Percentiles rank a stretch among this genome's conserved stretches.
phyloP scores from a whole-genome alignment of 768 basidiomycete genomes.

The Trametes cinnabarina region DNA sequence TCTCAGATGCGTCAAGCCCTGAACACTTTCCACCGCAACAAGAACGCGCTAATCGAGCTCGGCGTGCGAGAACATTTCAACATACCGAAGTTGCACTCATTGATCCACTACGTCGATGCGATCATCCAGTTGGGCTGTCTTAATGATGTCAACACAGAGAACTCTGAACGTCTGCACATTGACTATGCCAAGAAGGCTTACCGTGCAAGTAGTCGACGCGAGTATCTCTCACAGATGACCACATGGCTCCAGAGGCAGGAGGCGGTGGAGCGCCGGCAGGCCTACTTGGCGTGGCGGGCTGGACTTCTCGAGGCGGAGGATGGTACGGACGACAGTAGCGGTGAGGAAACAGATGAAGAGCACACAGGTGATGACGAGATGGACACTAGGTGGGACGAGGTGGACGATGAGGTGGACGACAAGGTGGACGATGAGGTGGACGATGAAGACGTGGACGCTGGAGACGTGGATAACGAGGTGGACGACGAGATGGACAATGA shows the following conservation, averaged over 20 bases:
- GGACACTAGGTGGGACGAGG: too few relatives aligned
- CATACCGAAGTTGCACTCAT: slow-evolving; percentile 43
- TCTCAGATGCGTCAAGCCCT: slow-evolving; percentile 20
- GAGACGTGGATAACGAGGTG: too few relatives aligned
- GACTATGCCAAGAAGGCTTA: slow-evolving; percentile 40
- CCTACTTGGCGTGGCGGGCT: slow-evolving; percentile 13
- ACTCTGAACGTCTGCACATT: slow-evolving; percentile 42
- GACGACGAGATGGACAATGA: too few relatives aligned
- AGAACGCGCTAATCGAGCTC: slow-evolving; percentile 35
- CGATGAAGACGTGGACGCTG: too few relatives aligned
- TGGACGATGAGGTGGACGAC: too few relatives aligned
- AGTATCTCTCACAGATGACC: slow-evolving; percentile 40
- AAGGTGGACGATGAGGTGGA: too few relatives aligned
- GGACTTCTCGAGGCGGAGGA: background rate
- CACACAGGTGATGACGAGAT: too few relatives aligned
- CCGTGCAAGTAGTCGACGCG: slow-evolving; percentile 33
- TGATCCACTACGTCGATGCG: slow-evolving; percentile 32
- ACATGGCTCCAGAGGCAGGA: slow-evolving; percentile 35
- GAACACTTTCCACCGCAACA: slow-evolving; percentile 37
- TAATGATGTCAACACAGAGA: slow-evolving; percentile 42
- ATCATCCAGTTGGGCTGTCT: slow-evolving; percentile 36
- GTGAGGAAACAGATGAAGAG: too few relatives aligned
- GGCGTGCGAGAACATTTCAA: slow-evolving; percentile 38
- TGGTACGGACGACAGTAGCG: too few relatives aligned
- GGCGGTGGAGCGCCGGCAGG: slow-evolving; percentile 23